These are phyloP conservation scores for Bocquillonia castaneifolia DNA, from an alignment of 441 rosid species.

Conservation along the genomic window DNA sequence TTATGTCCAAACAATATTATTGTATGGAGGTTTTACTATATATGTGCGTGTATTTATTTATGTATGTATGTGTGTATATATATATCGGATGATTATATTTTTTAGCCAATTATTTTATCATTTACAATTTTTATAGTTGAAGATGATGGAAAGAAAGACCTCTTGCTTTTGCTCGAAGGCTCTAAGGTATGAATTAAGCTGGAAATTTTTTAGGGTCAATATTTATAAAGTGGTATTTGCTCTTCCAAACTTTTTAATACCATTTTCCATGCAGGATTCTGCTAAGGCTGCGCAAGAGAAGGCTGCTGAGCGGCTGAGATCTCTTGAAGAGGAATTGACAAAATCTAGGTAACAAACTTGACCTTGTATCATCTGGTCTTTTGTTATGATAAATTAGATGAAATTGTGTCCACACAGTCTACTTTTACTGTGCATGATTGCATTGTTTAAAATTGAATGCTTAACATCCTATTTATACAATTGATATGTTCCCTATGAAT, in stretches of 20 bases:
- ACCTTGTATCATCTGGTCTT: background rate
- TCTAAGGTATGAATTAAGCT: conserved; percentile 57
- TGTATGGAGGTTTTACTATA: too few species aligned
- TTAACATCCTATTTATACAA: background rate
- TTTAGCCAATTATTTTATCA: conserved; percentile 10
- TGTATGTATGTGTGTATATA: background rate
- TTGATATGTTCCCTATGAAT: background rate
- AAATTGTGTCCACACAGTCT: background rate
- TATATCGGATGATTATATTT: background rate
- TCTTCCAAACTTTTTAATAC: background rate
- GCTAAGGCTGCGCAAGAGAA: conserved; percentile 75
- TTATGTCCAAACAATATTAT: too few species aligned
- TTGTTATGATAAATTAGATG: background rate
- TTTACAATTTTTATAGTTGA: conserved; percentile 28
- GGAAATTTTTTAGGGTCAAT: conserved; percentile 6
- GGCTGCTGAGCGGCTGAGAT: conserved; percentile 56
- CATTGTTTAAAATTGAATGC: background rate
- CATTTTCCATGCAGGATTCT: conserved; percentile 54
- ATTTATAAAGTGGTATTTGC: background rate
- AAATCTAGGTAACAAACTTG: conserved; percentile 54
- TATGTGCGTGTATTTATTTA: too few species aligned
- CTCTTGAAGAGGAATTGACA: conserved; percentile 76
- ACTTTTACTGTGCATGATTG: background rate
- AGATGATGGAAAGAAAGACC: conserved; percentile 56
- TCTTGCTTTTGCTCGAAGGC: conserved; percentile 68